Evolutionary conservation across 1,284 basidiomycete species (phyloP), one percentile per base, ranked within the genome.

Genomic region (Leccinum discolor): DNA sequence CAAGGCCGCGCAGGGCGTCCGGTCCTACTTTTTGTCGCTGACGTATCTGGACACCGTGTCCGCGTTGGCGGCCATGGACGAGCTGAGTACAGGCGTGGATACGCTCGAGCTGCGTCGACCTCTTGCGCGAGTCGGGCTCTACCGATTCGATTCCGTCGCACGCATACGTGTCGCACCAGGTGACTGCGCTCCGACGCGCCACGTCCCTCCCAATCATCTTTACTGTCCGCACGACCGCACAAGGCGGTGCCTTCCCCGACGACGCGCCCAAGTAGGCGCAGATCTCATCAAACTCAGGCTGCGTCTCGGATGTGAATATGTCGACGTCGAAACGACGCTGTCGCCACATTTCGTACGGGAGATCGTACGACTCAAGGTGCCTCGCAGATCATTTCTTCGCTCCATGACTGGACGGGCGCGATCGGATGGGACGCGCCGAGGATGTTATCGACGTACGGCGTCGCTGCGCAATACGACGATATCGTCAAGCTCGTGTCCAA

Each of bases 71-170:
- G 78, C 89, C 52, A 85, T 99, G 62, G 86, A 91, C 10, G 86
- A 90, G 63, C 80, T 98, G 67, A 88, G 88, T 0, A 83, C 86
- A n/a, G 97, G 98, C 4, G 91, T 90, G 2, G 96, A 99, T 74
- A 97, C 96, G 0, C 81, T 99, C 66, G 97, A 99, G 79, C 79
- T 99, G 97, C 3, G 96, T 96, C 6, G 97, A 99, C 77, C 84
- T 99, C 11, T 84, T 99, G 26, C 88, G 87, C 40, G 83, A 88
- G 5, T 76, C 79, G 3, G 72, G 67, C 2, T 75, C 81, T 12
- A 71, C 80, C 40, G 82, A 80, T 0, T 83, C 86, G 26, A 32
- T 95, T 18, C 93, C 96, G 1, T 83, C 92, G 0, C 73, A 82
- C 32, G 78, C 84, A 0, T 98, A 95, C 75, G 95, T 99, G 52